Conservation (phyloP, 495 filamentous ascomycete genomes). For the Endocarpon pusillum region DNA sequence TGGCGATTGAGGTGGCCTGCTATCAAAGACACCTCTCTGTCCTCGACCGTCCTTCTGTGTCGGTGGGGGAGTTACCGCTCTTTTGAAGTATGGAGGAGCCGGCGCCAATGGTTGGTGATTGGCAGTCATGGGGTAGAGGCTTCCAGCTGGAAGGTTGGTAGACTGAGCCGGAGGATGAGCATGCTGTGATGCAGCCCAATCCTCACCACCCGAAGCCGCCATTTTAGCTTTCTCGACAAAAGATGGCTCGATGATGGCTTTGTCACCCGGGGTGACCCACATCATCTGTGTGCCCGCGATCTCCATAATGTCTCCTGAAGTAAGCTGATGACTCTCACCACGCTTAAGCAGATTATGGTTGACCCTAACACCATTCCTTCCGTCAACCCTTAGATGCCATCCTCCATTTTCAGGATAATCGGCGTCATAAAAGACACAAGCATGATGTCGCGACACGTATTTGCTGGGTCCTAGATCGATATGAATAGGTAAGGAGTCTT, state of each 20-base stretch:
- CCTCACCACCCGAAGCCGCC: constrained; percentile 22
- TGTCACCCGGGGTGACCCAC: constrained; percentile 68
- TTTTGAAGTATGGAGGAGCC: constrained; percentile 34
- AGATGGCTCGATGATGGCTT: constrained; percentile 38
- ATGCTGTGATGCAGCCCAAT: constrained; percentile 24
- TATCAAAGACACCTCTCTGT: constrained; percentile 15
- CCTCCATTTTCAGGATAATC: constrained; percentile 33
- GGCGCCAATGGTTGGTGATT: neutral
- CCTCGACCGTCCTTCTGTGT: neutral
- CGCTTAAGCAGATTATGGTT: constrained; percentile 52
- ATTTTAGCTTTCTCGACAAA: constrained; percentile 31
- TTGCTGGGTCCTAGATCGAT: constrained; percentile 92
- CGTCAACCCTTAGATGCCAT: constrained; percentile 76
- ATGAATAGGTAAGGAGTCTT: constrained; percentile 21
- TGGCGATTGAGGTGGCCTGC: constrained; percentile 37
- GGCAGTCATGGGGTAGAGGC: too few relatives aligned
- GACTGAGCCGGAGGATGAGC: constrained; percentile 6
- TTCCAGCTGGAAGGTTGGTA: constrained; percentile 8
- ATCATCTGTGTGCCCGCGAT: constrained; percentile 92
- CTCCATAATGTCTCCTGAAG: constrained; percentile 76
- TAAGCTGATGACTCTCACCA: constrained; percentile 44
- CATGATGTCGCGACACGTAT: constrained; percentile 76
- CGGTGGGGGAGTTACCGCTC: constrained; percentile 24
- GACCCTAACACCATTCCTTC: constrained; percentile 75
- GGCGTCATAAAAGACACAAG: constrained; percentile 64